Evolutionary conservation across 768 basidiomycete species (phyloP).

Genomic region (Lentinula detonsa): DNA sequence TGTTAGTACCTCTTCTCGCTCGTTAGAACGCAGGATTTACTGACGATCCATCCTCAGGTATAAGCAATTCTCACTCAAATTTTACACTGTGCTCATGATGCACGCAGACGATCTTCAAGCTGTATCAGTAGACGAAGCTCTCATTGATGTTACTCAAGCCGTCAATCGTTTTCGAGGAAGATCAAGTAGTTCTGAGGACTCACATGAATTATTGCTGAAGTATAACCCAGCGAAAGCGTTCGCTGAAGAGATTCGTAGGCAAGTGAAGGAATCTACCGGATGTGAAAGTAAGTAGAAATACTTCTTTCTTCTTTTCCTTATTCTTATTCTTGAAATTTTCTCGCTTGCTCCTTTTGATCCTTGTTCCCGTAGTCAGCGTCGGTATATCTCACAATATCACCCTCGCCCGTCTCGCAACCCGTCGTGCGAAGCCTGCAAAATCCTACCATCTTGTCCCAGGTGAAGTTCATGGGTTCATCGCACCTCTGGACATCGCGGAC

Average conservation of each 20-base stretch:
- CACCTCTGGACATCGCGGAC: constrained; percentile 68
- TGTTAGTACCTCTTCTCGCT: constrained; percentile 29
- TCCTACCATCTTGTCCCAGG: constrained; percentile 66
- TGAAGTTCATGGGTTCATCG: constrained; percentile 49
- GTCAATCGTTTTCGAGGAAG: constrained; percentile 35
- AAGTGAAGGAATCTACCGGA: constrained; percentile 71
- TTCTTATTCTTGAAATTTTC: neutral
- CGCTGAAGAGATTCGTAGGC: constrained; percentile 74
- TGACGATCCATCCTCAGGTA: constrained; percentile 48
- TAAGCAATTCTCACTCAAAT: constrained; percentile 75
- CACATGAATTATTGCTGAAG: constrained; percentile 7
- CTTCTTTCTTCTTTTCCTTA: neutral
- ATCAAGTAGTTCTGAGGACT: constrained; percentile 18
- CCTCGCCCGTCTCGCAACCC: constrained; percentile 87
- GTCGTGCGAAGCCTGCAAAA: constrained; percentile 86
- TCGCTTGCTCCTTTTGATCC: too few relatives aligned
- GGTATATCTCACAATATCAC: constrained; percentile 91
- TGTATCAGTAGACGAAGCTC: constrained; percentile 93
- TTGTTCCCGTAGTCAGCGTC: constrained; percentile 62
- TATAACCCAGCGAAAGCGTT: constrained; percentile 68
- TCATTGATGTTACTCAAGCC: constrained; percentile 77
- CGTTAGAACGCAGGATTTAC: neutral
- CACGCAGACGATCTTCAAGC: constrained; percentile 91
- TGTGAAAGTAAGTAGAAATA: constrained; percentile 62
- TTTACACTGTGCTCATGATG: constrained; percentile 89